Conservation (phyloP, 805 yeast genomes). For the Ogataea populi-albae region DNA sequence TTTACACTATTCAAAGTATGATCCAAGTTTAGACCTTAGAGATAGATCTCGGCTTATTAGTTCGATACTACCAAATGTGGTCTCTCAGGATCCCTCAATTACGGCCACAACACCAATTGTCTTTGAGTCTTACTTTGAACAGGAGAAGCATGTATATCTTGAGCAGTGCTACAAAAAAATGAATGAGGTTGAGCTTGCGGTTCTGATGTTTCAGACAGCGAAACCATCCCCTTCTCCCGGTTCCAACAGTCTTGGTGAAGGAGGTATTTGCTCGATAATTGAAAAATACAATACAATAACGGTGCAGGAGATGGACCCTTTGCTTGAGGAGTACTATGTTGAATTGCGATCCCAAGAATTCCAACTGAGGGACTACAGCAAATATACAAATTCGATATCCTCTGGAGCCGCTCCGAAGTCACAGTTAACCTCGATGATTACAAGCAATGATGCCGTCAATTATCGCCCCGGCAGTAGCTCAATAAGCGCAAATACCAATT, state of each 20-base stretch:
- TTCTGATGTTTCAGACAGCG: constrained; percentile 29
- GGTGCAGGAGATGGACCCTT: constrained; percentile 17
- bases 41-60: constrained; percentile 78
- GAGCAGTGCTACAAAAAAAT: constrained; percentile 22
- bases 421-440: too few species aligned
- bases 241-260: background rate
- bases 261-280: constrained; percentile 1
- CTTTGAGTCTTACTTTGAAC: constrained; percentile 18
- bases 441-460: background rate
- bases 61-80: constrained; percentile 49
- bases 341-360: constrained; percentile 32
- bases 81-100: constrained; percentile 34
- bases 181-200: constrained; percentile 27
- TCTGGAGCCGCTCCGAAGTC: constrained; percentile 8
- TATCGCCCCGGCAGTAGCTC: background rate
- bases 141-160: constrained; percentile 6
- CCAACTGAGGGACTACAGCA: constrained; percentile 39
- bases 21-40: constrained; percentile 69
- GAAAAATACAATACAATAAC: constrained; percentile 17
- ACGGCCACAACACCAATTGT: constrained; percentile 17
- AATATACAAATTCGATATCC: constrained; percentile 26
- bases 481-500: background rate
- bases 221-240: constrained; percentile 22
- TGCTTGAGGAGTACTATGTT: constrained; percentile 26
- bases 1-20: constrained; percentile 67